A percentile compares a stretch with the other conserved stretches of the same genome.
Evolutionary conservation across 257 asterid species (phyloP).

Genomic region (Agastache rugosa): DNA sequence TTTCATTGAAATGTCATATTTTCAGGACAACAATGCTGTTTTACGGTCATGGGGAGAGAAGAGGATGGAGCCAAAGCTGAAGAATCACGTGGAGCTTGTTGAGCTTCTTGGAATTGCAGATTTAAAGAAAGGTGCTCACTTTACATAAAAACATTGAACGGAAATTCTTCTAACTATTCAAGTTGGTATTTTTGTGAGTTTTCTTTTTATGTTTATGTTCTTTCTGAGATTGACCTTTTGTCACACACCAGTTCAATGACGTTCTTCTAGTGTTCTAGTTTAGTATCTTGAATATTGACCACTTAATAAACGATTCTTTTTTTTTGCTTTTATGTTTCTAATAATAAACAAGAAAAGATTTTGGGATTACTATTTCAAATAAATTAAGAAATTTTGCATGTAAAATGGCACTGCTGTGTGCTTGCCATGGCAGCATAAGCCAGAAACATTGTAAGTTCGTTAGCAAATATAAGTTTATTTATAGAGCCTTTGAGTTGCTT

Average conservation of each 20-base stretch:
- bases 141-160: neutral
- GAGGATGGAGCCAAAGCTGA: conserved; percentile 71
- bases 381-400: neutral
- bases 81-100: conserved; percentile 93
- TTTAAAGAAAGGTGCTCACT: conserved; percentile 59
- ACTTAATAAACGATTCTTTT: neutral
- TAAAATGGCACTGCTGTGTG: neutral
- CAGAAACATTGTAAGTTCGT: neutral
- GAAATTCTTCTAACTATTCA: conserved; percentile 1
- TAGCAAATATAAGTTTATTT: no score
- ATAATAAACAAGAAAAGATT: neutral
- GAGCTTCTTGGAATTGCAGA: conserved; percentile 97
- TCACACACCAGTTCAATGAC: neutral
- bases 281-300: neutral
- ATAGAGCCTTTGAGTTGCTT: neutral
- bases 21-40: conserved; percentile 71
- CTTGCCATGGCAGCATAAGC: neutral
- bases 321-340: neutral
- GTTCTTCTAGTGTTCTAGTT: neutral
- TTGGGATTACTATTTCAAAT: neutral
- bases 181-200: neutral
- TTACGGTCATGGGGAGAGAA: conserved; percentile 86
- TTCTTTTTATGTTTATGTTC: neutral
- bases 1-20: conserved; percentile 29
- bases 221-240: neutral